Evolutionary conservation across 345 rosid genomes (phyloP), one percentile per base, ranked within the genome.

Genomic region (Ceriops decandra): DNA sequence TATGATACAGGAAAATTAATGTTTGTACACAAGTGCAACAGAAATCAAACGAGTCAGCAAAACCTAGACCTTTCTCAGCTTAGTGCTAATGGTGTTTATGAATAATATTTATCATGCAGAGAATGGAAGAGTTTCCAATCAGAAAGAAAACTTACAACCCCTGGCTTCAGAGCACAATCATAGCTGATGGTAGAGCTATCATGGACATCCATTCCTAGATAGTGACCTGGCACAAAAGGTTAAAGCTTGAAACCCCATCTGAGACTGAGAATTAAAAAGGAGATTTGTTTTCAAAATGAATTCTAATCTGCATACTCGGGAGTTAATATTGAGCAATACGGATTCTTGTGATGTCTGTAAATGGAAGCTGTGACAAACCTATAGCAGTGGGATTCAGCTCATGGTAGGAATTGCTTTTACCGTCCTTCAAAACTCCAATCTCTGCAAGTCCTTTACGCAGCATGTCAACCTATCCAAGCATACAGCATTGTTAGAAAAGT

Each of bases 181-280:
- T 84, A 90, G 78, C 91, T 81, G 68, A 88, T 76, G 66, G 67
- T 53, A 68, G 91, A 87, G 82, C 93, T 83, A 84, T 95, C 99
- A 68, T 95, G 99, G 77, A 95, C 97, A 73, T 91, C 97, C 96
- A 95, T 89, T 73, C 99, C 99, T 11, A 93, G 87, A 82, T 88
- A 93, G 79, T 93, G 98, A 80, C 99, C 99, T 91, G 79, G 58
- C 71, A 63, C 72, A 74, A 3, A 54, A 54, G 16, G 30, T 22
- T 8, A 54, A 42, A 42, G 49, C 49, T 13, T 42, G 60, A 56
- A 60, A 62, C 19, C 38, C 24, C 61, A 68, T 22, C 51, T 31
- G 35, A 35, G 36, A 57, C 36, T 31, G 35, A 35, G 36, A 57
- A 20, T 35, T 59, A 64, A 51, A 32, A 42, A 67, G 52, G 16